phyloP scores from a whole-genome alignment of 306 rosid species.

The Quercus variabilis region DNA sequence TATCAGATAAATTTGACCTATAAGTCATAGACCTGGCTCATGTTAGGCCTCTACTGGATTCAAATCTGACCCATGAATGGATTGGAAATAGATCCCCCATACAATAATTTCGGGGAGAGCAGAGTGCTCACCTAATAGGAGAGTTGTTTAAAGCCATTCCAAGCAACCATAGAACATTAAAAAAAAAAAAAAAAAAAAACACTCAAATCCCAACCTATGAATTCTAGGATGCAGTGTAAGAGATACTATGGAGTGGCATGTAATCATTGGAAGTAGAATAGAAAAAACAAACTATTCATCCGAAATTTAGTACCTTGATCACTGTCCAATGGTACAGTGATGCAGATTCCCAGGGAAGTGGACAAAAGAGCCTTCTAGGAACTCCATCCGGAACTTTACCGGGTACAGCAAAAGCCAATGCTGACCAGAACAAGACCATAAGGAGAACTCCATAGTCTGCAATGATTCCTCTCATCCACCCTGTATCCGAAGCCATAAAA shows the following conservation, averaged over 20 bases:
- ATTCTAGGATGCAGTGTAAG: neutral
- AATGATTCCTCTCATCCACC: slow-evolving; percentile 62
- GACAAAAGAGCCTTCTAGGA: slow-evolving; percentile 73
- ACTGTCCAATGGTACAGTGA: slow-evolving; percentile 82
- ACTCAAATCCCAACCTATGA: neutral
- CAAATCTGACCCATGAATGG: neutral
- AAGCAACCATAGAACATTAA: neutral
- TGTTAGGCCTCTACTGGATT: neutral
- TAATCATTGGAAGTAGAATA: neutral
- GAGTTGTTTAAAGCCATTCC: neutral
- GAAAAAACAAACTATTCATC: neutral
- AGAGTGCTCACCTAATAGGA: neutral
- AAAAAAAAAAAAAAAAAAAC: too few relatives aligned
- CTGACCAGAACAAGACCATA: slow-evolving; percentile 77
- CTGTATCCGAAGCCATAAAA: slow-evolving; percentile 22
- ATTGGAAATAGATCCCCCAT: neutral
- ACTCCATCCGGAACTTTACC: slow-evolving; percentile 62
- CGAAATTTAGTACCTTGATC: slow-evolving; percentile 15
- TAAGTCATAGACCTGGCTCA: neutral
- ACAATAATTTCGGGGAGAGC: too few relatives aligned
- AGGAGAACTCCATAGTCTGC: slow-evolving; percentile 89
- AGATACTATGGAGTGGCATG: neutral
- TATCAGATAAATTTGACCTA: neutral
- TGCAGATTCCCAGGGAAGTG: slow-evolving; percentile 73
- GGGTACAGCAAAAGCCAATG: slow-evolving; percentile 53